Base-by-base conservation (phyloP, 352 stramenopile species). In the Stephanocyclus meneghinianus region DNA sequence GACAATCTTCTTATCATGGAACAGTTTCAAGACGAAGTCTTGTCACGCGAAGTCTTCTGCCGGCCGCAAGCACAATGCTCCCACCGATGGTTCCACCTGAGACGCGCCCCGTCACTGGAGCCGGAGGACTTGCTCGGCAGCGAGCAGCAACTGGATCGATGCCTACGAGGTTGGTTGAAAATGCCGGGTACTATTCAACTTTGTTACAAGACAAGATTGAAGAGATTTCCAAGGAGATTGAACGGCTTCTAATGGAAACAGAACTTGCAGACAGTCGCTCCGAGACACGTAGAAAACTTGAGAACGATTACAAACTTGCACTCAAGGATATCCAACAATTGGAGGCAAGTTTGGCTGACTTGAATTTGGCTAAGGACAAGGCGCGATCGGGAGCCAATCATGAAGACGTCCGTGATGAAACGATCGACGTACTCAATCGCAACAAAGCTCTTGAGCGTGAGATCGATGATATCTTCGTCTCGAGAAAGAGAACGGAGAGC, bases 401-500 rank as follows among this genome's bases (percentile, higher is more conserved):
- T 13, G 62, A 76, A 13, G 68, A 77, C 45, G 30, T 83, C 32
- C 47, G 40, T 13, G 42, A 75, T 56, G 55, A 56, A 35, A 63
- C 42, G 0, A 18, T 71, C 32, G 15, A 18, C 8, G 64, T 83
- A 16, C 16, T 64, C 15, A 55, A 50, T 18, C 32, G 13, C 18
- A 83, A 78, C 55, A 74, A 72, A 55, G 66, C 53, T 44, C 50
- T 78, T n/a, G 75, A 83, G 37, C 65, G 74, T n/a, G 69, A 83
- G 32, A 50, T 83, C 7, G 76, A 83, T 66, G n/a, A n/a, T 2
- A 74, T 83, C 2, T 83, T 83, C 10, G 42, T 78, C 0, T 56
- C 37, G 18, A 8, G 69, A 40, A 83, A 78, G 29, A 70, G 76
- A 40, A 63, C 47, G 2, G 69, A 83, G 21, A 67, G 77, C 42